Evolutionary conservation across 108 stramenopile genomes (phyloP).

Genomic region (Conticribra weissflogii): DNA sequence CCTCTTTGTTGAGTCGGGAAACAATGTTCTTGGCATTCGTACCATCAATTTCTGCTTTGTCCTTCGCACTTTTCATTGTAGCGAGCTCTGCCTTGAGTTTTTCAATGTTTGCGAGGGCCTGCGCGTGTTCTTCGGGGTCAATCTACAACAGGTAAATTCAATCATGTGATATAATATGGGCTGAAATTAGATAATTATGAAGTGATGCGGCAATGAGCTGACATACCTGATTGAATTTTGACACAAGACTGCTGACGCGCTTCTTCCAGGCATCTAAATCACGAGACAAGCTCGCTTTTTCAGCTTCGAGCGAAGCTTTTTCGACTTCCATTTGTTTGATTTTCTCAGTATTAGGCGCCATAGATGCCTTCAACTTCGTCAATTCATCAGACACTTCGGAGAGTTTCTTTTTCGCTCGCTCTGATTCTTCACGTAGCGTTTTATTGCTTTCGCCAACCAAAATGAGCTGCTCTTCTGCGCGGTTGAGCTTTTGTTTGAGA

Average conservation of each 20-base stretch:
- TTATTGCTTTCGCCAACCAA: slow-evolving; percentile 83
- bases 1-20: slow-evolving; percentile 67
- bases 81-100: slow-evolving; percentile 55
- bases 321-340: slow-evolving; percentile 60
- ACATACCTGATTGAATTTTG: slow-evolving; percentile 83
- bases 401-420: slow-evolving; percentile 48
- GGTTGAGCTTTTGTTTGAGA: slow-evolving; percentile 52
- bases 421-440: slow-evolving; percentile 70
- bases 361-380: slow-evolving; percentile 44
- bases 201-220: background rate
- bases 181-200: background rate
- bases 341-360: slow-evolving; percentile 52
- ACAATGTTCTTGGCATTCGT: slow-evolving; percentile 65
- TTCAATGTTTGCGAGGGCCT: slow-evolving; percentile 65
- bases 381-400: slow-evolving; percentile 42
- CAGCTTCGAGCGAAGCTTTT: slow-evolving; percentile 69
- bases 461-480: slow-evolving; percentile 65
- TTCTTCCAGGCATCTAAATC: slow-evolving; percentile 88
- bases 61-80: slow-evolving; percentile 55
- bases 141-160: slow-evolving; percentile 22
- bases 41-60: slow-evolving; percentile 61
- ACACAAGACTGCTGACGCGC: slow-evolving; percentile 81
- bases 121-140: slow-evolving; percentile 85
- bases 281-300: slow-evolving; percentile 78
- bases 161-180: too few species aligned